Evolutionary conservation across 2,329 filamentous ascomycete genomes (phyloP), one percentile per base, ranked within the genome.

Genomic region (Penicillium crustosum): DNA sequence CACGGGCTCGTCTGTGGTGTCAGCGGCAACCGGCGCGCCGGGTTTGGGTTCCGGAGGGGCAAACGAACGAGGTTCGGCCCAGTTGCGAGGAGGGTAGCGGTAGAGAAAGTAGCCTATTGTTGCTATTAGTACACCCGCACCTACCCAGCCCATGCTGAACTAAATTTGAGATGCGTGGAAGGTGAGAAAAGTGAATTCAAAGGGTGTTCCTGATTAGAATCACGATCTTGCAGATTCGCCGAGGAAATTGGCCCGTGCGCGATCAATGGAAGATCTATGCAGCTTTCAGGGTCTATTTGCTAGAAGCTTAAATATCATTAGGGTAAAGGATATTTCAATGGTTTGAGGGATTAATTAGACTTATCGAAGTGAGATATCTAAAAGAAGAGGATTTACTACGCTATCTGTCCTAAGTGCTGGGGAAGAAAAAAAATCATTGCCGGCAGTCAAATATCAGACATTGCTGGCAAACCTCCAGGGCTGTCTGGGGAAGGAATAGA

Each of bases 61-160:
- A 17, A 53, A 42, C 44, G 59, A 55, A 43, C 49, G 47, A 47
- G 63, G 39, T 43, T 61, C 44, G 33, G 54, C 64, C 70, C 74
- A 75, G 23, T 71, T 68, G 53, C 70, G 68, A 44, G 71, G 71
- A 31, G 74, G 73, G 57, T 77, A 70, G 25, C 68, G 70, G 63
- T 77, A 78, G 27, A 76, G 66, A 23, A 80, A 59, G 59, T 75
- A 77, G 41, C 70, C 72, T 38, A 74, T 62, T 9, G 78, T 74
- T 29, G 74, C 68, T 51, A 78, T 57, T 25, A 81, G 59, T 29
- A 72, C 67, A 33, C 69, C 74, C 31, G 77, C 66, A 36, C 73
- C 74, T 59, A 77, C 65, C 68, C 75, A 76, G 59, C 75, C 78
- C 78, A 80, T 80, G 9, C 53, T 61, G 65, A 65, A 59, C 59